These are phyloP conservation scores for Fusarium sp. DNA, from an alignment of 2,329 filamentous ascomycete species.

Conservation along the genomic window DNA sequence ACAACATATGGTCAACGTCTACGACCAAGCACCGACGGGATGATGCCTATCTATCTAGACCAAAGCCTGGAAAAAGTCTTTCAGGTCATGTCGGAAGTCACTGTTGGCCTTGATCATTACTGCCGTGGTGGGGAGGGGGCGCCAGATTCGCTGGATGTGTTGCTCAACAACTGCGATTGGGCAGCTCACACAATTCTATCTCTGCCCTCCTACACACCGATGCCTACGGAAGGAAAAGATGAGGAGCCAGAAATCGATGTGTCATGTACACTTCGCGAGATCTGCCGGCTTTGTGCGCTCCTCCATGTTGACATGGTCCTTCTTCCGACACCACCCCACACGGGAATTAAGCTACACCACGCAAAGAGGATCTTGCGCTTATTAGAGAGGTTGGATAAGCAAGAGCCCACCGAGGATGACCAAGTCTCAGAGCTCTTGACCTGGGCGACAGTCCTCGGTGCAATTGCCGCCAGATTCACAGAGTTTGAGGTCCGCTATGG, in stretches of 20 bases:
- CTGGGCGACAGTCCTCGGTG: not conserved
- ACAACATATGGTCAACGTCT: not conserved
- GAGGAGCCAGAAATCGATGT: not conserved
- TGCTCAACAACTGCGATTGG: not conserved
- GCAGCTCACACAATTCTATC: not conserved
- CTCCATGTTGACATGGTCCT: not conserved
- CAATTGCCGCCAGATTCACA: not conserved
- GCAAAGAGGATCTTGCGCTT: not conserved
- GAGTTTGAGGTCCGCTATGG: not conserved
- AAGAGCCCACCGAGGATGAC: too few species aligned
- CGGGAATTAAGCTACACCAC: not conserved
- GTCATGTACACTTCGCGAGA: not conserved
- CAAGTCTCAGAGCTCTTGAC: not conserved
- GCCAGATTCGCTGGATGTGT: not conserved
- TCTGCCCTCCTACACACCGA: not conserved
- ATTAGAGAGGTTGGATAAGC: not conserved
- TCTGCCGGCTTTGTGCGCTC: not conserved
- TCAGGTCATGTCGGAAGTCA: not conserved
- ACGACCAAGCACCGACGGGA: not conserved
- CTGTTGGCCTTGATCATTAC: not conserved
- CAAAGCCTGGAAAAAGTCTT: not conserved
- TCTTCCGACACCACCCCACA: not conserved
- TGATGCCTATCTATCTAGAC: not conserved
- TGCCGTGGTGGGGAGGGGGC: not conserved
- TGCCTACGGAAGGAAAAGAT: not conserved